Percentiles rank a stretch among this genome's conserved stretches.
Evolutionary conservation across 73 alveolate genomes (phyloP).

Genomic region (Paramecium tetraurelia): DNA sequence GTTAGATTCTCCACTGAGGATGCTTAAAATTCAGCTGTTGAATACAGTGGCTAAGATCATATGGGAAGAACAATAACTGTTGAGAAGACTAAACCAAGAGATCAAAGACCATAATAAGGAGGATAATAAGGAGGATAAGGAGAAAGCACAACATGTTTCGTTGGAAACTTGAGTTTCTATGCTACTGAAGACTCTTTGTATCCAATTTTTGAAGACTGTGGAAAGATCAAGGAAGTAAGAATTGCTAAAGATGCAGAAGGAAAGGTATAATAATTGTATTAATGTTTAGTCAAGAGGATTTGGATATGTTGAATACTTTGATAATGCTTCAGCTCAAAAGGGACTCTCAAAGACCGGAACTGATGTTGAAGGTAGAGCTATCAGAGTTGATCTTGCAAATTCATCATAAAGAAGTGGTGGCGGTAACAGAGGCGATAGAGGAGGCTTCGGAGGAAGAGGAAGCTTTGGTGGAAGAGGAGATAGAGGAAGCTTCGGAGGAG

Average conservation of each 20-base stretch:
- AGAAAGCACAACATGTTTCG: slow-evolving; percentile 73
- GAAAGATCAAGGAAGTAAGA: slow-evolving; percentile 84
- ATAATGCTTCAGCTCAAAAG: slow-evolving; percentile 41
- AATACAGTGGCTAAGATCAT: slow-evolving; percentile 66
- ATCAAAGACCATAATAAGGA: slow-evolving; percentile 35
- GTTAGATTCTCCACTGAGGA: slow-evolving; percentile 69
- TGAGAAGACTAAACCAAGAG: slow-evolving; percentile 51
- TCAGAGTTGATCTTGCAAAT: slow-evolving; percentile 57
- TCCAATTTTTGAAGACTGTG: slow-evolving; percentile 87
- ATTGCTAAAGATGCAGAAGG: slow-evolving; percentile 90
- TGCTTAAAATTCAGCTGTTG: slow-evolving; percentile 62
- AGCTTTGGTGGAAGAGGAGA: neutral
- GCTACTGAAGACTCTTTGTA: slow-evolving; percentile 79
- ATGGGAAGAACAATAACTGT: slow-evolving; percentile 71
- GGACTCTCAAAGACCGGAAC: slow-evolving; percentile 52
- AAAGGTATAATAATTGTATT: slow-evolving; percentile 61
- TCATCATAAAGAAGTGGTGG: slow-evolving; percentile 23
- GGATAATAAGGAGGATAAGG: slow-evolving; percentile 68
- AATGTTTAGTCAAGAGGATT: slow-evolving; percentile 56
- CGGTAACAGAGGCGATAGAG: slow-evolving; percentile 32
- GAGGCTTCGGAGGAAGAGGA: slow-evolving; percentile 46
- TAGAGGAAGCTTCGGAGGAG: slow-evolving; percentile 44
- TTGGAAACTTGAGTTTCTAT: slow-evolving; percentile 90
- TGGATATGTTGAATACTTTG: slow-evolving; percentile 60
- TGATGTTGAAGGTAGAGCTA: slow-evolving; percentile 60